Evolutionary conservation across 805 yeast species (phyloP).

Genomic region (Candida maesae): DNA sequence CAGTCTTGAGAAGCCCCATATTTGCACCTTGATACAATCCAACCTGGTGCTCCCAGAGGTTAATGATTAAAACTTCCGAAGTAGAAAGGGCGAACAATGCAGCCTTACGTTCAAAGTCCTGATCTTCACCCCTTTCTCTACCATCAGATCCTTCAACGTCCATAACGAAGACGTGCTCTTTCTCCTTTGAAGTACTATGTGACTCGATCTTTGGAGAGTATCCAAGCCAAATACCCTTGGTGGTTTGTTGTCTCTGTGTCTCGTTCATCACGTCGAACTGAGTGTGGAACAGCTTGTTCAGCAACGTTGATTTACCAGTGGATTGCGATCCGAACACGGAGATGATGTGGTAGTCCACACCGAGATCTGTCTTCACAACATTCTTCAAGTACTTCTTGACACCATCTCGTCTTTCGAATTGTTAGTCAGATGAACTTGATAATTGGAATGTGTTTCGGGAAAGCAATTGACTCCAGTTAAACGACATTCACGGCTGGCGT

Average conservation of each 20-base stretch:
- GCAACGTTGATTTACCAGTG: constrained; percentile 91
- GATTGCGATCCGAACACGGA: constrained; percentile 97
- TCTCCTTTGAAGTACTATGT: constrained; percentile 10
- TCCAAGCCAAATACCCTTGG: constrained; percentile 79
- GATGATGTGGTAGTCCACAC: constrained; percentile 79
- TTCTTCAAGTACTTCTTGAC: constrained; percentile 29
- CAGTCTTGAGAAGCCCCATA: constrained; percentile 92
- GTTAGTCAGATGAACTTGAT: no score
- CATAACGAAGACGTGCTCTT: constrained; percentile 61
- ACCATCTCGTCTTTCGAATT: constrained; percentile 6
- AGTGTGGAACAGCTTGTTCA: constrained; percentile 83
- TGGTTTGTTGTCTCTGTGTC: constrained; percentile 79
- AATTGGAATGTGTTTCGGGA: no score
- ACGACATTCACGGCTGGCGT: no score
- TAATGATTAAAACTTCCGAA: constrained; percentile 83
- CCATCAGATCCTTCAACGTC: constrained; percentile 99
- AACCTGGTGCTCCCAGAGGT: constrained; percentile 96
- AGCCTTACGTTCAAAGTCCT: constrained; percentile 95
- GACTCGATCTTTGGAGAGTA: constrained; percentile 42
- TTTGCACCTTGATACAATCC: constrained; percentile 98
- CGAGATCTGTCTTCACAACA: constrained; percentile 42
- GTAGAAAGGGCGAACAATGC: constrained; percentile 93
- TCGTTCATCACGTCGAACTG: constrained; percentile 93
- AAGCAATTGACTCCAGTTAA: no score
- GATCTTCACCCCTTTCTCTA: constrained; percentile 96